These are phyloP conservation scores for Kazachstania viticola DNA, from an alignment of 805 yeast genomes.

Conservation along the genomic window DNA sequence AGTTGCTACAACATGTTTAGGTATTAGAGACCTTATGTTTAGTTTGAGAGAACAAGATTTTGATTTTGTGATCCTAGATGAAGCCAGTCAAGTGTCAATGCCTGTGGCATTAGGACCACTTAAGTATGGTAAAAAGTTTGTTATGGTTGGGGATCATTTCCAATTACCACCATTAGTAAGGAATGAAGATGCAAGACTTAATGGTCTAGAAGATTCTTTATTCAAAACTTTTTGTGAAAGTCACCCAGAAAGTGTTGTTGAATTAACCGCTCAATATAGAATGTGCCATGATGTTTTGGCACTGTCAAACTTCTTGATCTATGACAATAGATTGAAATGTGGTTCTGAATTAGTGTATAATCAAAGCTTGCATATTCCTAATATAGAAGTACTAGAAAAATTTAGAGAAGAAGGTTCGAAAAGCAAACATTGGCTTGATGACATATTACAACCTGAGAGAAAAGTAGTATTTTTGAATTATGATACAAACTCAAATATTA, in stretches of 20 bases:
- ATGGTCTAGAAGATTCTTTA: constrained; percentile 55
- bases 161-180: constrained; percentile 86
- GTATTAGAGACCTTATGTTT: constrained; percentile 32
- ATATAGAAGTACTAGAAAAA: constrained; percentile 11
- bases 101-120: constrained; percentile 89
- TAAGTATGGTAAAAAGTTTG: constrained; percentile 61
- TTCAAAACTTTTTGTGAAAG: constrained; percentile 63
- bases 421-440: constrained; percentile 39
- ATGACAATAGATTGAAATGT: constrained; percentile 64
- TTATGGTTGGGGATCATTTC: constrained; percentile 92
- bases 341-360: constrained; percentile 56
- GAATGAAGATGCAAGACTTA: constrained; percentile 46
- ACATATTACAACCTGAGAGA: constrained; percentile 40
- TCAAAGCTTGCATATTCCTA: constrained; percentile 36
- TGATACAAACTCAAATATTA: constrained; percentile 41
- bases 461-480: constrained; percentile 74
- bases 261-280: constrained; percentile 73
- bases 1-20: constrained; percentile 83
- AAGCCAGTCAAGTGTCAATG: constrained; percentile 89
- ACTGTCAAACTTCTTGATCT: constrained; percentile 68
- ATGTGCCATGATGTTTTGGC: constrained; percentile 87
- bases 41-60: constrained; percentile 38
- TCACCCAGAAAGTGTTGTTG: constrained; percentile 67
- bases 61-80: constrained; percentile 92
- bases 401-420: constrained; percentile 1